These are phyloP conservation scores for Penicillium sclerotigenum DNA, from an alignment of 2,329 filamentous ascomycete genomes.

Conservation along the genomic window DNA sequence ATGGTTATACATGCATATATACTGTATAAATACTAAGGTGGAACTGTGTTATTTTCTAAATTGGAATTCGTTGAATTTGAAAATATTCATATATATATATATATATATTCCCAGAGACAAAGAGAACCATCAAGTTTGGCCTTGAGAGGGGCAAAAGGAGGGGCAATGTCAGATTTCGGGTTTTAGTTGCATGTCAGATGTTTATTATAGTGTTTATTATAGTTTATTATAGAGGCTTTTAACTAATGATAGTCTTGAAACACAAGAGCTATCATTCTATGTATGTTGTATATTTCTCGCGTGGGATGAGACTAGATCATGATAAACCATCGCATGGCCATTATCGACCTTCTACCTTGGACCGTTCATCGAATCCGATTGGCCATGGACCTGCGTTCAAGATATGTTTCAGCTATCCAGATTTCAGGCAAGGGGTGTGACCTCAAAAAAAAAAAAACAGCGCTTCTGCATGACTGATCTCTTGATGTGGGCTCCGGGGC, in stretches of 20 bases:
- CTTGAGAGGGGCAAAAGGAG: background rate
- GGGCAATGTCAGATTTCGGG: background rate
- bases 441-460: slow-evolving; percentile 4
- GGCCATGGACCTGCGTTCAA: background rate
- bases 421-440: slow-evolving; percentile 17
- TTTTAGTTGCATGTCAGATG: background rate
- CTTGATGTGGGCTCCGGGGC: slow-evolving; percentile 5
- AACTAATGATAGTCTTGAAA: background rate
- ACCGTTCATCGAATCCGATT: slow-evolving; percentile 1
- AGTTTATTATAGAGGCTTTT: background rate
- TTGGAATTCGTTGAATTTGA: background rate
- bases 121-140: background rate
- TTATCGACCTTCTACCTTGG: background rate
- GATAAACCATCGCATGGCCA: background rate
- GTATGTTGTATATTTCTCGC: background rate
- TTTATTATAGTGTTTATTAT: too few relatives aligned
- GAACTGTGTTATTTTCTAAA: background rate
- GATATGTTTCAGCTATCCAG: slow-evolving; percentile 20
- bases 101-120: background rate
- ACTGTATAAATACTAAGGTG: background rate
- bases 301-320: background rate
- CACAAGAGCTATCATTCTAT: background rate
- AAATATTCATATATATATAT: too few relatives aligned
- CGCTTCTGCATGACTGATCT: slow-evolving; percentile 1
- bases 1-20: background rate